Percentiles rank a stretch among this genome's conserved stretches.
These are phyloP conservation scores for Quercus cerris DNA, from an alignment of 306 rosid species.

Conservation along the genomic window DNA sequence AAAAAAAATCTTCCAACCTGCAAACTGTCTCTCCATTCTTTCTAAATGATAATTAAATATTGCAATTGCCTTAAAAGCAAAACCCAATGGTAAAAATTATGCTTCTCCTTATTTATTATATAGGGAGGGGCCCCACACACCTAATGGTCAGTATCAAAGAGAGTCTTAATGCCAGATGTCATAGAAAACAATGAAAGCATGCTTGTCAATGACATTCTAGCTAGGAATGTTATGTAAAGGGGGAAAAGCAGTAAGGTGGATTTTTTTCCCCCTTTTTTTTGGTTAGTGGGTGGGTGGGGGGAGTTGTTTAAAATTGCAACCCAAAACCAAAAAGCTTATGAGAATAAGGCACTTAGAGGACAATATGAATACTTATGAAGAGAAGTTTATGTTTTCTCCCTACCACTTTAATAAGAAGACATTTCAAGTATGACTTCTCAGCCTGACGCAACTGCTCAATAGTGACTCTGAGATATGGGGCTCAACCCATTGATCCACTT, in stretches of 20 bases:
- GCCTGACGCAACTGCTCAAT: conserved; percentile 58
- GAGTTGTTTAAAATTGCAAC: neutral
- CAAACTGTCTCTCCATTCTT: too few species aligned
- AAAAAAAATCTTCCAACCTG: too few species aligned
- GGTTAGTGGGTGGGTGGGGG: too few species aligned
- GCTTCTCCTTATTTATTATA: neutral
- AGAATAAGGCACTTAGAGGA: neutral
- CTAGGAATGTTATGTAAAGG: too few species aligned
- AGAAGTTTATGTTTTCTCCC: conserved; percentile 31
- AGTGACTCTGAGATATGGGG: conserved; percentile 65
- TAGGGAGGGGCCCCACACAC: neutral
- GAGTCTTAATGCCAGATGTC: too few species aligned
- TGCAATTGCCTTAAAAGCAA: too few species aligned
- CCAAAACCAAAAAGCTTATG: neutral
- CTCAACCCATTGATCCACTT: conserved; percentile 95
- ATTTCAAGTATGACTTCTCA: conserved; percentile 71
- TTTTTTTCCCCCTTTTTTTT: too few species aligned
- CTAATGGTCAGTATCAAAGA: neutral
- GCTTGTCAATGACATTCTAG: too few species aligned
- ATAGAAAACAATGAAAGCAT: too few species aligned
- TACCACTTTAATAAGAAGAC: conserved; percentile 94
- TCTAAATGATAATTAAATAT: too few species aligned
- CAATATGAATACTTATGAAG: neutral
- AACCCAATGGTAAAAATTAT: too few species aligned
- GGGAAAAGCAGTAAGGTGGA: too few species aligned